Conservation (phyloP, 805 yeast species). For the Cyberlindnera japonica region DNA sequence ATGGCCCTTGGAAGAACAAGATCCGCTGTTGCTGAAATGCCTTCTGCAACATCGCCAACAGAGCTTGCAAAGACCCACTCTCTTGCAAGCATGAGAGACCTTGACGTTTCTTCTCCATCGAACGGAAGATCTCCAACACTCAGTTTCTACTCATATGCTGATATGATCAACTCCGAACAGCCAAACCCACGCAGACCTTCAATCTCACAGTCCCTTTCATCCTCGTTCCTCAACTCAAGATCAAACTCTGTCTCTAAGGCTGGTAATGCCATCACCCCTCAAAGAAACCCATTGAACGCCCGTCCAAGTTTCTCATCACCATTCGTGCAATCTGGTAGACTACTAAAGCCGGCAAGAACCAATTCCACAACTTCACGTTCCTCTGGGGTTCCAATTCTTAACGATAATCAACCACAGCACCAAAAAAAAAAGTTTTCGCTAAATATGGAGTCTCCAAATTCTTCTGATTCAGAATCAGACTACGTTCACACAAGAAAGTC, state of each 20-base stretch:
- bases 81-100: constrained; percentile 22
- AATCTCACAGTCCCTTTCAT: constrained; percentile 39
- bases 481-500: constrained; percentile 18
- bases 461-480: constrained; percentile 29
- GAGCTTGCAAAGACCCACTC: constrained; percentile 24
- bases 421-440: constrained; percentile 21
- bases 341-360: constrained; percentile 19
- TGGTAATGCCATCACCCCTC: constrained; percentile 24
- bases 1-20: constrained; percentile 37
- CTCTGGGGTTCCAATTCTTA: no score
- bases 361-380: no score
- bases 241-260: constrained; percentile 18
- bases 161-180: constrained; percentile 68
- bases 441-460: constrained; percentile 25
- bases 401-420: no score
- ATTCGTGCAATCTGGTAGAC: constrained; percentile 18
- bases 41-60: constrained; percentile 16
- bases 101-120: constrained; percentile 19
- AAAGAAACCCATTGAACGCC: constrained; percentile 17
- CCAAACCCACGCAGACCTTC: constrained; percentile 57
- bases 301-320: constrained; percentile 33
- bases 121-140: constrained; percentile 25
- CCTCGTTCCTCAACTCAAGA: constrained; percentile 26
- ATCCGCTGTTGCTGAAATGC: constrained; percentile 24
- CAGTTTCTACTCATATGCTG: constrained; percentile 74